Base-by-base conservation (phyloP, 2,329 filamentous ascomycete genomes). In the Diaporthe destruens region DNA sequence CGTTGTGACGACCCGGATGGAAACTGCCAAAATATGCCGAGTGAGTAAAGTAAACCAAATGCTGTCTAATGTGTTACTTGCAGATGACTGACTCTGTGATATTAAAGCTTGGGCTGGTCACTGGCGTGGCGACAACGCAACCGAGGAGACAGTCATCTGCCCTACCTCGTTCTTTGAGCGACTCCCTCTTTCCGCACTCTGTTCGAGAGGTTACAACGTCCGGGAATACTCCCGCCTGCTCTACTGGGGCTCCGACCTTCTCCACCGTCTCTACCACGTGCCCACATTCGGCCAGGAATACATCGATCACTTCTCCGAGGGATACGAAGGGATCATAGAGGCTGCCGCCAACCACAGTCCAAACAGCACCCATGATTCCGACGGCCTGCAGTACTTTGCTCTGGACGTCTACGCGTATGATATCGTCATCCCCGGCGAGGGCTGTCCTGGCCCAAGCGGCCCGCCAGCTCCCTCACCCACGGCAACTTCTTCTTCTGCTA, bases 111-210 rank as follows among this genome's bases (percentile, higher is more conserved):
- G 88, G 87, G 91, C 85, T 57, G 91, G 91, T 44, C 91, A 93
- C 83, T 92, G 88, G 88, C 88, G 92, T 70, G 91, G 91, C 55
- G 77, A 80, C 34, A 93, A 93, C 74, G 91, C 87, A 2, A 90
- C 90, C 3, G 81, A 85, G 0, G 91, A 93, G 80, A 93, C 91
- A 2, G 91, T 93, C 75, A 93, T 93, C 80, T 93, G 91, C 81
- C 85, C 87, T 6, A 83, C 88, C 1, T 92, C 90, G 1, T 93
- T 89, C 80, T 78, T 82, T 49, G 85, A 85, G 59, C 89, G 91
- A 63, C 86, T 85, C 47, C 86, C 85, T 25, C 86, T 93, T 9
- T 83, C 86, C 66, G 85, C 86, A 39, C 84, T 93, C 77, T 93
- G 92, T 80, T 85, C 85, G 34, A 82, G 87, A 23, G 91, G 91